A percentile compares a stretch with the other conserved stretches of the same genome.
Conservation (phyloP, 2,329 filamentous ascomycete genomes). For the Trichoderma endophyticum region DNA sequence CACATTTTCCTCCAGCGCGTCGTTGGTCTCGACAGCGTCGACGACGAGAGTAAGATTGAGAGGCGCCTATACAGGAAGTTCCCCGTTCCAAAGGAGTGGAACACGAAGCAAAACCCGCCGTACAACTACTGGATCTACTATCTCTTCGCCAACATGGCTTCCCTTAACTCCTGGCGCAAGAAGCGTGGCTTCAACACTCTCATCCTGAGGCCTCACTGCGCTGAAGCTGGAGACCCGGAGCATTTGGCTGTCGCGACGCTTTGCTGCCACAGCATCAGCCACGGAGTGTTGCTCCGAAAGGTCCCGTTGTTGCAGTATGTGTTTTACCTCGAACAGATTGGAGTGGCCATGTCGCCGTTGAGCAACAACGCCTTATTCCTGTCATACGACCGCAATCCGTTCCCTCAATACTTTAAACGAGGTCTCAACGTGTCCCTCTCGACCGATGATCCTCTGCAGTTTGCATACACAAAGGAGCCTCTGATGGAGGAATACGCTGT, state of each 20-base stretch:
- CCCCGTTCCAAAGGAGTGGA: slow-evolving; percentile 83
- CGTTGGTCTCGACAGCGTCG: slow-evolving; percentile 94
- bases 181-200: slow-evolving; percentile 95
- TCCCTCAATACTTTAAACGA: slow-evolving; percentile 90
- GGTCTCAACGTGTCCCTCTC: slow-evolving; percentile 94
- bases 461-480: slow-evolving; percentile 97
- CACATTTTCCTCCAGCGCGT: slow-evolving; percentile 94
- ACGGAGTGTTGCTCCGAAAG: slow-evolving; percentile 87
- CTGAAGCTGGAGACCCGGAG: slow-evolving; percentile 94
- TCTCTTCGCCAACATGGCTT: slow-evolving; percentile 88
- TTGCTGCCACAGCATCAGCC: slow-evolving; percentile 95
- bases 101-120: slow-evolving; percentile 89
- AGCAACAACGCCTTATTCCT: slow-evolving; percentile 97
- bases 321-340: slow-evolving; percentile 98
- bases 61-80: slow-evolving; percentile 92
- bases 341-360: slow-evolving; percentile 98
- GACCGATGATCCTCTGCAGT: slow-evolving; percentile 94
- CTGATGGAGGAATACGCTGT: slow-evolving; percentile 98
- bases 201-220: slow-evolving; percentile 86
- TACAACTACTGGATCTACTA: slow-evolving; percentile 99
- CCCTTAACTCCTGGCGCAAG: slow-evolving; percentile 87
- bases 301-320: slow-evolving; percentile 94
- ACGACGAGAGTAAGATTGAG: slow-evolving; percentile 97
- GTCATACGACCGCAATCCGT: slow-evolving; percentile 95
- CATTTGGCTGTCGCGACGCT: slow-evolving; percentile 88